Base-by-base conservation (phyloP, 1,139 yeast genomes). In the Entelexis paramagnoliae region DNA sequence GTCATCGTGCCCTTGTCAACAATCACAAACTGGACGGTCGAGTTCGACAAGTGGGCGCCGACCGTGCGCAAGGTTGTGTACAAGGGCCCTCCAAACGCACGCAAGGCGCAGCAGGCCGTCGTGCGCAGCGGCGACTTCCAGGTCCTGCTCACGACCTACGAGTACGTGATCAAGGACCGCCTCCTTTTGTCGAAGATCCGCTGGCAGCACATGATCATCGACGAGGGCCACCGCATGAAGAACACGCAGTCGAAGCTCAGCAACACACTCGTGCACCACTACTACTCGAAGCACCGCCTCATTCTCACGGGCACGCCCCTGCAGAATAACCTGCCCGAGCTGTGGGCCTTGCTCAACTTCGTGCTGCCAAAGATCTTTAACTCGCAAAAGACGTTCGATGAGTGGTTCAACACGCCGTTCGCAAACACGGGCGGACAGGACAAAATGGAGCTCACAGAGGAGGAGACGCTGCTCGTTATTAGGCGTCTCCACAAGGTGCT, bases 211-310 rank as follows among this genome's bases (percentile, higher is more conserved):
- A 89, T 91, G 97, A 91, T 91, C 63, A 91, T 91, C 60, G 98
- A 91, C 72, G 98, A 91, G 73, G 98, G 98, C 68, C 98, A 91
- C 67, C 80, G 98, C 68, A 87, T 91, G 97, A 91, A 91, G 70
- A 91, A 91, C 66, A 75, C 96, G 0, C 81, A 83, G 59, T 87
- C 96, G 10, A 91, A 91, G 66, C 72, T 91, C 55, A 84, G 95
- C 1, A 76, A 74, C 52, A 91, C 98, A 0, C 77, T 91, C 60
- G 81, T 86, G 24, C 84, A 81, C 60, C 84, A 80, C 65, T 91
- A 91, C 65, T 81, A 79, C 57, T 81, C 95, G 3, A 80, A 83
- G 61, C 81, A 89, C 67, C 76, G 98, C 64, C 77, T 91, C 62
- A 91, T 91, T 70, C 75, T 91, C 64, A 91, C 98, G 2, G 98